Conservation (phyloP, 345 rosid genomes). For the Gossypium arboreum region DNA sequence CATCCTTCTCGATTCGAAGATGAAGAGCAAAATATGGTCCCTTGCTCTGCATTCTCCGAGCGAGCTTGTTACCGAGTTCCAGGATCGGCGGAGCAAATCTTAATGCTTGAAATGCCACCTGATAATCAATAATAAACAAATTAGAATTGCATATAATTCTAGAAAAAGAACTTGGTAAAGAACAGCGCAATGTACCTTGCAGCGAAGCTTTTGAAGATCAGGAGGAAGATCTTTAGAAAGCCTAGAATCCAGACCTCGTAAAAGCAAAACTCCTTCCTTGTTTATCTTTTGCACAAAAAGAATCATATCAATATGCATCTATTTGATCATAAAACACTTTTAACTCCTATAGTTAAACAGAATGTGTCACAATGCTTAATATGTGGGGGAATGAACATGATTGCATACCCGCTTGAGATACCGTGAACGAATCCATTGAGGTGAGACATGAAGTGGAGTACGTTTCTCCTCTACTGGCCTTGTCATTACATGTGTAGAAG, state of each 20-base stretch:
- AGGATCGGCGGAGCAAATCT: slow-evolving; percentile 58
- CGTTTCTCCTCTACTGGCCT: slow-evolving; percentile 75
- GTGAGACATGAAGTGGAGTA: slow-evolving; percentile 75
- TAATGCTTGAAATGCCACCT: slow-evolving; percentile 87
- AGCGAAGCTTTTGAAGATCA: slow-evolving; percentile 91
- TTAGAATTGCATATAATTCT: neutral
- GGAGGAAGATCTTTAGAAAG: slow-evolving; percentile 86
- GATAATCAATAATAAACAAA: slow-evolving; percentile 13
- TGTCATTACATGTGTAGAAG: slow-evolving; percentile 72
- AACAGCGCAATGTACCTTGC: slow-evolving; percentile 53
- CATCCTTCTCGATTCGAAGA: slow-evolving; percentile 90
- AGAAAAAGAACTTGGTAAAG: neutral
- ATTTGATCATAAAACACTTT: neutral
- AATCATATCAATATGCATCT: neutral
- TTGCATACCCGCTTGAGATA: slow-evolving; percentile 68
- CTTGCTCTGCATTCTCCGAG: slow-evolving; percentile 71
- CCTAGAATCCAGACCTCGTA: slow-evolving; percentile 90
- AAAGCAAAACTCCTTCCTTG: slow-evolving; percentile 77
- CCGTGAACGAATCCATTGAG: slow-evolving; percentile 86
- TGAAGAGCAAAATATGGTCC: slow-evolving; percentile 96
- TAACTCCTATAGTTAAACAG: neutral
- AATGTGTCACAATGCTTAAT: neutral
- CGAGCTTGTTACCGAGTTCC: slow-evolving; percentile 74
- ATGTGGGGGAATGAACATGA: neutral
- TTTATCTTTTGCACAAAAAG: slow-evolving; percentile 53